These are phyloP conservation scores for Hymenochaete sp. DNA, from an alignment of 1,284 basidiomycete species.

Conservation along the genomic window DNA sequence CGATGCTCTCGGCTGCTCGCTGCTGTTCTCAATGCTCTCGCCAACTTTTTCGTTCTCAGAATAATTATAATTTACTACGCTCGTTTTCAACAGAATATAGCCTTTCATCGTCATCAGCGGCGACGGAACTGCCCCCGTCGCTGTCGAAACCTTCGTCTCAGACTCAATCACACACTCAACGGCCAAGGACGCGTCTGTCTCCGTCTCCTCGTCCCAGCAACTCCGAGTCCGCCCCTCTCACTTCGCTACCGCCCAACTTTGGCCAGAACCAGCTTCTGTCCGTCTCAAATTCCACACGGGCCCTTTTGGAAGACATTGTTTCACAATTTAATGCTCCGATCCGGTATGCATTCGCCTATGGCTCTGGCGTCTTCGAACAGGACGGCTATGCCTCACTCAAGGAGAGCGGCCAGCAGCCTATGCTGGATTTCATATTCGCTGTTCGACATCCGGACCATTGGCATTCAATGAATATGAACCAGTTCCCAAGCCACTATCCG, in stretches of 20 bases:
- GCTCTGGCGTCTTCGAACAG: constrained; percentile 89
- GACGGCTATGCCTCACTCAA: constrained; percentile 49
- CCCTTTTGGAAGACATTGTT: constrained; percentile 70
- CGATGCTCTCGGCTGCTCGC: constrained; percentile 13
- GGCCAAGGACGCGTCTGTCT: constrained; percentile 20
- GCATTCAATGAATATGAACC: constrained; percentile 90
- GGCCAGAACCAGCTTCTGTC: constrained; percentile 75
- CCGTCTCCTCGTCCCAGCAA: constrained; percentile 42
- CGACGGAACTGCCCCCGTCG: constrained; percentile 4
- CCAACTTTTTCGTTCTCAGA: too few species aligned
- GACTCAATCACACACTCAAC: too few species aligned
- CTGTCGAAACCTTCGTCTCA: constrained; percentile 9
- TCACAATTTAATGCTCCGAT: constrained; percentile 76
- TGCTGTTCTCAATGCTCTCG: too few species aligned
- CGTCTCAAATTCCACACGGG: constrained; percentile 67
- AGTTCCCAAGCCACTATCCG: constrained; percentile 87
- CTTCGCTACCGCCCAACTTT: constrained; percentile 59
- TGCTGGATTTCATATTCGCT: constrained; percentile 95
- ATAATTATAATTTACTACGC: constrained; percentile 9
- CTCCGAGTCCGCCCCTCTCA: constrained; percentile 33
- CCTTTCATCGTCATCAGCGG: constrained; percentile 8
- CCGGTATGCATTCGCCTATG: constrained; percentile 90
- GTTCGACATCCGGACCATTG: constrained; percentile 89
- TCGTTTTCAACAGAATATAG: constrained; percentile 17
- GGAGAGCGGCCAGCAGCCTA: constrained; percentile 42